phyloP scores from a whole-genome alignment of 129 eudicot species.

The Chrysanthemum seticuspe region DNA sequence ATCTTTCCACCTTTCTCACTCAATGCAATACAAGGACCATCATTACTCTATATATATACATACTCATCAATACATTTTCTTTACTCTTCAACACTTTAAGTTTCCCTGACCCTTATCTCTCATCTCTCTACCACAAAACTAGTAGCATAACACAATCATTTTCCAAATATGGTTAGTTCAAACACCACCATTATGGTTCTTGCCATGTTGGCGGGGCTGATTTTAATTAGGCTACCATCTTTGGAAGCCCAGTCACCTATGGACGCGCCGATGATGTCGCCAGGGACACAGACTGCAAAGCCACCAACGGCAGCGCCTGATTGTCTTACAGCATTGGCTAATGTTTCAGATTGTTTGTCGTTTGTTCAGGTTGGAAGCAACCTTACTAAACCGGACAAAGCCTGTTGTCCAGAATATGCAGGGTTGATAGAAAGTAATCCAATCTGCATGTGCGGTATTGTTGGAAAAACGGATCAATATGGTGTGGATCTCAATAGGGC shows the following conservation, averaged over 20 bases:
- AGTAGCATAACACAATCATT: not conserved
- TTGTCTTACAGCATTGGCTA: constrained; percentile 18
- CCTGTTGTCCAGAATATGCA: constrained; percentile 44
- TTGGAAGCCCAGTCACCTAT: constrained; percentile 30
- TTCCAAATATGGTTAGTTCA: constrained; percentile 26
- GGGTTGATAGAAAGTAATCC: constrained; percentile 40
- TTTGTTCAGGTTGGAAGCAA: constrained; percentile 38
- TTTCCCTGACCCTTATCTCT: not conserved
- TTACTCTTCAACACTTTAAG: constrained; percentile 21
- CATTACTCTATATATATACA: constrained; percentile 28
- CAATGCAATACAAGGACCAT: constrained; percentile 42
- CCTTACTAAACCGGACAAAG: constrained; percentile 32
- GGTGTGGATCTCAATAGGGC: constrained; percentile 38
- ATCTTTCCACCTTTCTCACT: constrained; percentile 40
- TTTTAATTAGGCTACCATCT: constrained; percentile 21
- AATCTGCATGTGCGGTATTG: constrained; percentile 39
- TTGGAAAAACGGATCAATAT: constrained; percentile 15
- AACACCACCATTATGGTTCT: constrained; percentile 22
- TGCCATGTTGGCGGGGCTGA: constrained; percentile 21
- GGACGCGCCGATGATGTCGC: constrained; percentile 26
- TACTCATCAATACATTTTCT: constrained; percentile 23
- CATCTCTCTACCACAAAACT: not conserved
- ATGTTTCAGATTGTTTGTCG: constrained; percentile 38
- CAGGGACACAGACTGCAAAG: constrained; percentile 13
- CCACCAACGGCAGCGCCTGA: constrained; percentile 32